Evolutionary conservation across 495 filamentous ascomycete species (phyloP).

Genomic region (Mytilinidion resinicola): DNA sequence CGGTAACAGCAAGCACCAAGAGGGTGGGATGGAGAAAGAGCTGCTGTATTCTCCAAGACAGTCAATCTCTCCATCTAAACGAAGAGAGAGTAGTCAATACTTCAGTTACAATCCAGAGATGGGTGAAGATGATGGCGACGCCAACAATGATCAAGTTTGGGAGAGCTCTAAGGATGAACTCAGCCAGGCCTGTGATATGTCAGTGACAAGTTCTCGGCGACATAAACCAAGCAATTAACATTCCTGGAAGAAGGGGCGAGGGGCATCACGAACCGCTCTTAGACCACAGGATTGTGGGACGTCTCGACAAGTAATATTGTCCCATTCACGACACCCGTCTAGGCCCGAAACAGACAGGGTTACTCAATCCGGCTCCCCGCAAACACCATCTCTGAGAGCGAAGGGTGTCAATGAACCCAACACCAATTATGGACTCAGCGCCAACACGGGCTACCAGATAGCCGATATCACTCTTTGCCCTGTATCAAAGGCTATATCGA

Average conservation of each 20-base stretch:
- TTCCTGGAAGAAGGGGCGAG: neutral
- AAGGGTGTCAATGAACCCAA: neutral
- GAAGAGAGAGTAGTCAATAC: slow-evolving; percentile 2
- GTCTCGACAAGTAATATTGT: slow-evolving; percentile 3
- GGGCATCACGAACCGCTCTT: no score
- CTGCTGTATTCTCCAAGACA: slow-evolving; percentile 1
- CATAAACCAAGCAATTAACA: slow-evolving; percentile 13
- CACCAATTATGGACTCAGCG: neutral
- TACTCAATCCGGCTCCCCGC: no score
- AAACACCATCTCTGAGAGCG: neutral
- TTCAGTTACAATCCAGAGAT: neutral
- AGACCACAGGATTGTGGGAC: no score
- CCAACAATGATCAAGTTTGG: slow-evolving; percentile 1
- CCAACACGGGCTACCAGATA: neutral
- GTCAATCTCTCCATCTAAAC: slow-evolving; percentile 3
- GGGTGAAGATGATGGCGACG: neutral
- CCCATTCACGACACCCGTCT: neutral
- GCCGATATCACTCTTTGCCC: neutral
- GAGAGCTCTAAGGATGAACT: slow-evolving; percentile 10
- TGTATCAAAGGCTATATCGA: neutral
- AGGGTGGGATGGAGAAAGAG: neutral
- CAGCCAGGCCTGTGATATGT: slow-evolving; percentile 1
- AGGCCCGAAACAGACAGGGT: neutral
- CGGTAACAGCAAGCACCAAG: neutral
- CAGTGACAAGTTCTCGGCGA: slow-evolving; percentile 3